phyloP scores from a whole-genome alignment of 805 yeast species.

The Monosporozyma servazzii region DNA sequence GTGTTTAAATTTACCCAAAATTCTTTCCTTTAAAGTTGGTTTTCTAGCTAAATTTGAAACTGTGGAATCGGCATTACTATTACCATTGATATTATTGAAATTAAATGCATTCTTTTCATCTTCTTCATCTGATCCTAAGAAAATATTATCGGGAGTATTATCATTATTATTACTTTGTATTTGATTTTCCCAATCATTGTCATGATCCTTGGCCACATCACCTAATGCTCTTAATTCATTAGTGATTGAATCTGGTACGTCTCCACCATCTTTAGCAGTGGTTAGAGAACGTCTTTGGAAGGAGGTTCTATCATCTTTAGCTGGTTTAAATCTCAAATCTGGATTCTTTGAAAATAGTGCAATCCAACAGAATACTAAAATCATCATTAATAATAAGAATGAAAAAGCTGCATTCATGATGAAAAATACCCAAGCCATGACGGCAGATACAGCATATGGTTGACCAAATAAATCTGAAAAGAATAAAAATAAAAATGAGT shows the following conservation, averaged over 20 bases:
- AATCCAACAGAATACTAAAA: slow-evolving; percentile 53
- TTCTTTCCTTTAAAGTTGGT: slow-evolving; percentile 19
- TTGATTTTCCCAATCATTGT: slow-evolving; percentile 62
- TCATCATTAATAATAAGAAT: slow-evolving; percentile 58
- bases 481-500: slow-evolving; percentile 77
- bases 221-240: slow-evolving; percentile 67
- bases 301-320: slow-evolving; percentile 86
- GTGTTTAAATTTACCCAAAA: slow-evolving; percentile 19
- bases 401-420: slow-evolving; percentile 85
- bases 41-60: slow-evolving; percentile 5
- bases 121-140: slow-evolving; percentile 16
- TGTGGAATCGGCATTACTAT: slow-evolving; percentile 29
- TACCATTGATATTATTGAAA: slow-evolving; percentile 1
- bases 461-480: slow-evolving; percentile 80
- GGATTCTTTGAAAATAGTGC: slow-evolving; percentile 75
- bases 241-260: slow-evolving; percentile 28
- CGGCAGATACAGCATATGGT: slow-evolving; percentile 67
- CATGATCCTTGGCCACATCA: slow-evolving; percentile 69
- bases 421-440: slow-evolving; percentile 89
- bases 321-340: slow-evolving; percentile 83
- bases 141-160: slow-evolving; percentile 11
- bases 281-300: slow-evolving; percentile 47
- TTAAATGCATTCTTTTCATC: slow-evolving; percentile 16
- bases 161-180: slow-evolving; percentile 5
- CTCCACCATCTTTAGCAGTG: slow-evolving; percentile 11